Conservation (phyloP, 1,284 basidiomycete species). For the Macrocystidia cucumis region DNA sequence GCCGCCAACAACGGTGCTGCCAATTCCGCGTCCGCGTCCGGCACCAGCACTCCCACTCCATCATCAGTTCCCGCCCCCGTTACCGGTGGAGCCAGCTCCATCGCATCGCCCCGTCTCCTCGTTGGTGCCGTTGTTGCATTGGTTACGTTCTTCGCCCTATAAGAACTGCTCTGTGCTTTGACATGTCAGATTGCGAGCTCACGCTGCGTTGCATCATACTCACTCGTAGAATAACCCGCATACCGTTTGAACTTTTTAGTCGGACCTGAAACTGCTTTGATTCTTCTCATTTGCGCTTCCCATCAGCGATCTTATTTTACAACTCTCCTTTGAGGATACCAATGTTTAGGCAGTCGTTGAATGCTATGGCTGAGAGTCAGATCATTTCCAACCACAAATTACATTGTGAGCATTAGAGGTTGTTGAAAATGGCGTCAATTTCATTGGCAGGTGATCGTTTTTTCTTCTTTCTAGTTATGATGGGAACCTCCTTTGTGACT, state of each 20-base stretch:
- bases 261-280: constrained; percentile 9
- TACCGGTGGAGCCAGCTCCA: constrained; percentile 39
- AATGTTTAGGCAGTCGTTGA: constrained; percentile 13
- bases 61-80: constrained; percentile 15
- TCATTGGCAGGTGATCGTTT: no score
- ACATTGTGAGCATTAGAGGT: no score
- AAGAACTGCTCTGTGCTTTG: no score
- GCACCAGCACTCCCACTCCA: constrained; percentile 18
- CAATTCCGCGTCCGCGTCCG: constrained; percentile 18
- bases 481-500: no score
- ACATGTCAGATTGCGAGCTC: constrained; percentile 13
- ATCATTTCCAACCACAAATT: no score
- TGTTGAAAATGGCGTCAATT: no score
- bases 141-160: constrained; percentile 51
- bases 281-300: constrained; percentile 9
- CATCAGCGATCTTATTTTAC: constrained; percentile 11
- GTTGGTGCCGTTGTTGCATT: constrained; percentile 42
- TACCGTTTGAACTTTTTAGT: constrained; percentile 15
- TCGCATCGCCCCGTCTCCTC: constrained; percentile 40
- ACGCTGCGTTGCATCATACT: constrained; percentile 9
- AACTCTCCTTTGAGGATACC: constrained; percentile 10
- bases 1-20: constrained; percentile 19
- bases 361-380: no score
- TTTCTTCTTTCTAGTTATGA: no score
- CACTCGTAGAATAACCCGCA: constrained; percentile 17